Evolutionary conservation across 2,329 filamentous ascomycete species (phyloP), one percentile per base, ranked within the genome.

Genomic region (Trichoderma sp.): DNA sequence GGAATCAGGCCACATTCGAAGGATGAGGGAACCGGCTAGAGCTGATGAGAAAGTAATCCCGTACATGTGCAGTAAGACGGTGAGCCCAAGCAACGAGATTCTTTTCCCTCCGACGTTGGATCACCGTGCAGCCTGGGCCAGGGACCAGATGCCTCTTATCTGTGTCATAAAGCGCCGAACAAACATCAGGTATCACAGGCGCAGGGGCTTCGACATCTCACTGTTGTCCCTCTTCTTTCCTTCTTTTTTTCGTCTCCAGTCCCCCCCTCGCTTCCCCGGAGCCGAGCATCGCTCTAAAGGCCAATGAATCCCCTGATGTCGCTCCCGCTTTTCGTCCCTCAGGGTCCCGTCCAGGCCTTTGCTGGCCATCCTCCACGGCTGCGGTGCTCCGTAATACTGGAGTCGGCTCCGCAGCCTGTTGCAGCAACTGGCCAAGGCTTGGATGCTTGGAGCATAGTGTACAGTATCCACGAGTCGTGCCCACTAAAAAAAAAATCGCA

Each of bases 361-460:
- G 42, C 13, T 48, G 19, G 42, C 12, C 42, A 22, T 48, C 19
- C 42, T 48, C 42, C 42, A 48, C 42, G 39, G 37, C 56, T 58
- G 56, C 25, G 5, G 35, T 50, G 7, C 50, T 56, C 50, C 27
- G 50, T 42, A 64, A 54, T 32, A 57, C 52, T 65, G 61, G 61
- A 65, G 61, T 35, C 61, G 61, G 25, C 61, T 65, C 61, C 61
- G 52, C 61, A 48, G 25, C n/a, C 37, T 27, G 13, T 64, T 48
- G 61, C 32, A 52, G 59, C 19, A 61, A 35, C 54, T 25, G 54
- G 54, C 54, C 54, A 27, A 19, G 54, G 13, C 50, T 64, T 64
- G 48, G 7, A 64, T 56, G 61, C 50, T 64, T 64, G 50, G 25
- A 64, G 61, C 48, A 56, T 64, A 45, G 61, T 45, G 27, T 7